Conservation (phyloP, 2,329 filamentous ascomycete genomes). For the Microsporum canis region DNA sequence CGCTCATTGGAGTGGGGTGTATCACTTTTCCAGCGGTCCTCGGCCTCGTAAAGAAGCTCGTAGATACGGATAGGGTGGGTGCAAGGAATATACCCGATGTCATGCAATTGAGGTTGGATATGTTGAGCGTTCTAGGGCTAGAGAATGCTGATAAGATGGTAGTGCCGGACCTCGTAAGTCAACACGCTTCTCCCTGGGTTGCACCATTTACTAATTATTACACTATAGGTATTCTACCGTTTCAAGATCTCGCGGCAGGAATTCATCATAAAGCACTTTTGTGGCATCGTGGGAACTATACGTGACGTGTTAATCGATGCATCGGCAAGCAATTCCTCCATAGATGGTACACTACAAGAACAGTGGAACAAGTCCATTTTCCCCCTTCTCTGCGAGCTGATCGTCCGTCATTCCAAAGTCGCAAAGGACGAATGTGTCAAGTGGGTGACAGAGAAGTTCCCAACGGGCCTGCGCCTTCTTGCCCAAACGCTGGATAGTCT, state of each 20-base stretch:
- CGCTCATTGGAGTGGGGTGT: constrained; percentile 37
- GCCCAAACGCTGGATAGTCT: constrained; percentile 26
- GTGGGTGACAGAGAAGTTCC: constrained; percentile 21
- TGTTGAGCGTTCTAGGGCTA: constrained; percentile 2
- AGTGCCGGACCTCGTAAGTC: constrained; percentile 23
- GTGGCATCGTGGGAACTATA: constrained; percentile 26
- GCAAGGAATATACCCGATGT: constrained; percentile 10
- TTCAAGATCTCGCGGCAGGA: constrained; percentile 31
- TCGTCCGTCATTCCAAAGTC: constrained; percentile 25
- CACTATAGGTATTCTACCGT: constrained; percentile 27
- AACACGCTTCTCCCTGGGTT: not conserved
- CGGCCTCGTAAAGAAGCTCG: constrained; percentile 25
- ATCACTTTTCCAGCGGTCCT: constrained; percentile 34
- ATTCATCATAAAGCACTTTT: constrained; percentile 26
- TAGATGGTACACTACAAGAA: constrained; percentile 5
- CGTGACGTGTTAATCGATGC: constrained; percentile 21
- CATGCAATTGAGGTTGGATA: constrained; percentile 5
- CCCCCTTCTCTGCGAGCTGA: constrained; percentile 24
- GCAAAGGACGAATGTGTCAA: constrained; percentile 21
- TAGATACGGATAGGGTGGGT: constrained; percentile 13
- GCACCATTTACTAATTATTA: not conserved
- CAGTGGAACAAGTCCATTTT: constrained; percentile 20
- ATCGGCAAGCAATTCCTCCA: not conserved
- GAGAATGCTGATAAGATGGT: not conserved
- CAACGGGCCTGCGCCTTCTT: constrained; percentile 20